Base-by-base conservation (phyloP, 1,139 yeast genomes). In the Taiozyma sp. region DNA sequence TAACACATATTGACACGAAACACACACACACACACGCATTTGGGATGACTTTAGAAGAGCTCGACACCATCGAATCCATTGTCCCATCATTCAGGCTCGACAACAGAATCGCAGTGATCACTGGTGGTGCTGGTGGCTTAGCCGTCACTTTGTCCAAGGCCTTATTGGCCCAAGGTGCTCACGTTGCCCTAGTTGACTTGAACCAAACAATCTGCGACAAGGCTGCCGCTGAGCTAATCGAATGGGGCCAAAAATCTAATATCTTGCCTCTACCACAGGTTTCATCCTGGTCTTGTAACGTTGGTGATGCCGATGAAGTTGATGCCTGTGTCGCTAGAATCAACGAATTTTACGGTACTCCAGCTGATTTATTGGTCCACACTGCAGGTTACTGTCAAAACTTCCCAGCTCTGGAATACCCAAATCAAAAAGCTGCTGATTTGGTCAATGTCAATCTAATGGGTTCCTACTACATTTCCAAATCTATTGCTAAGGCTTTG, bases 321-420 rank as follows among this genome's bases (percentile, higher is more conserved):
- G 85, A 82, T 51, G 68, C 71, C 41, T 75, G 80, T 10, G 77
- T 87, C 64, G 73, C 75, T 59, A 60, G 68, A 16, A 70, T 73
- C 70, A 49, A 70, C 46, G 82, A 78, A 60, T 88, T 84, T 66
- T 79, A 76, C 47, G 76, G 76, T 55, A 49, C 57, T 9, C 74
- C 83, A 47, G 81, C 89, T 41, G 80, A 83, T 61, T 71, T 85
- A 55, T 75, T 87, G 61, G 76, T 87, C 55, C 86, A 87, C 71
- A 76, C 89, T 47, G 95, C 95, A 13, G 95, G 95, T n/a, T 87
- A 83, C 72, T 83, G 89, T 65, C 90, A 85, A 66, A 85, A 84
- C 71, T 80, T 76, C 69, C 79, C 88, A 3, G 95, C 95, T 30
- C 80, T 83, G 61, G 88, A 85, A 48, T 87, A 86, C 69, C 91